Evolutionary conservation across 2,329 filamentous ascomycete species (phyloP).

Genomic region (Exophiala viscosa): DNA sequence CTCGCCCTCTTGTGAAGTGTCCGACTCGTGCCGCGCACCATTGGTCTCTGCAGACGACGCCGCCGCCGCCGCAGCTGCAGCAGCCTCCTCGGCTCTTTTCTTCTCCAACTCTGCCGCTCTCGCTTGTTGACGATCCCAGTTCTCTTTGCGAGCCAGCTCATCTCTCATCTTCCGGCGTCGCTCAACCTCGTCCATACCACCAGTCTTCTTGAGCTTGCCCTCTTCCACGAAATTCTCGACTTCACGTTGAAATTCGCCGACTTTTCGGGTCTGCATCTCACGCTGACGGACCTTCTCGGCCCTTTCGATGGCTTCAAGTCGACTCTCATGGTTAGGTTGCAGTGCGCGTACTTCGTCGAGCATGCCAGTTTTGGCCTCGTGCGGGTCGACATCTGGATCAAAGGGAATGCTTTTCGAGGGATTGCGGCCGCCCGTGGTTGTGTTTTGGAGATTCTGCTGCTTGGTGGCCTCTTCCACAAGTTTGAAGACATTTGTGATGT

Average conservation of each 20-base stretch:
- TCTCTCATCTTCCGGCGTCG: conserved; percentile 79
- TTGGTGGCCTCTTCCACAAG: conserved; percentile 98
- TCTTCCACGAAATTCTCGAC: conserved; percentile 80
- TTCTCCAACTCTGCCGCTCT: conserved; percentile 49
- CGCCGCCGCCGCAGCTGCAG: conserved; percentile 15
- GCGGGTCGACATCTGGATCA: conserved; percentile 62
- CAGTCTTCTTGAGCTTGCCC: conserved; percentile 91
- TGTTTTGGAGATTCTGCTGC: conserved; percentile 75
- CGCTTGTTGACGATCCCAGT: conserved; percentile 53
- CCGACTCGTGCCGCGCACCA: conserved; percentile 3
- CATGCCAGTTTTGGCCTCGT: conserved; percentile 82
- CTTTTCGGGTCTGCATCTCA: conserved; percentile 72
- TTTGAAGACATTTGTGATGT: conserved; percentile 87
- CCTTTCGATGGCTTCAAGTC: conserved; percentile 93
- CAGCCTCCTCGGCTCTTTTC: conserved; percentile 27
- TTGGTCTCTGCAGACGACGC: conserved; percentile 12
- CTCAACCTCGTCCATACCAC: conserved; percentile 91
- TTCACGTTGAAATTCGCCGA: conserved; percentile 79
- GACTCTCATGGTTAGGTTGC: conserved; percentile 88
- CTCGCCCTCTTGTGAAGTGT: conserved; percentile 19
- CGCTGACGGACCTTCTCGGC: conserved; percentile 87
- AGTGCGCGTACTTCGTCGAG: conserved; percentile 89
- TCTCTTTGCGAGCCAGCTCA: conserved; percentile 77
- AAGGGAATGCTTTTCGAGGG: conserved; percentile 48
- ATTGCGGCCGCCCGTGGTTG: conserved; percentile 25